Base-by-base conservation (phyloP, 2,329 filamentous ascomycete genomes). In the Diaporthe sp. region DNA sequence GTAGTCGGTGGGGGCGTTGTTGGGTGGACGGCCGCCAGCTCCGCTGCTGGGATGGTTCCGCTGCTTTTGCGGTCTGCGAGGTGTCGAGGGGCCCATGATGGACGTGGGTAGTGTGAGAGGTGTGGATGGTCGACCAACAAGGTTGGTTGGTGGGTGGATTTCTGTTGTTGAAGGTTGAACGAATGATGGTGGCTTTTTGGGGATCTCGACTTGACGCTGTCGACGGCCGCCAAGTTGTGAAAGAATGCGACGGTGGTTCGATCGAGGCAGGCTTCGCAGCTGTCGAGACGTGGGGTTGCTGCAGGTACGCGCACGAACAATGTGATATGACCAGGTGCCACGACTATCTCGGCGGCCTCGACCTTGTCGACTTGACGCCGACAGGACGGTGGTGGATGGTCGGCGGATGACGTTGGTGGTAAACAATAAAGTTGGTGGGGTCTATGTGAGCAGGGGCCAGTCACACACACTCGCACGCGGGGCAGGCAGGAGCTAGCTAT, bases 1-100 rank as follows among this genome's bases (percentile, higher is more conserved):
- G 85, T 94, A 93, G 83, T 94, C 92, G 63, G 89, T 90, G 39
- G 84, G 47, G 42, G 39, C 37, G 20, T 31, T 34, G 25, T 73
- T 44, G 49, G 25, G 49, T 25, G 31, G 47, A 37, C 47, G 71
- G 13, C 49, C 61, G 39, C 28, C 37, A 22, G 58, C 58, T 8
- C 34, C 58, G 20, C 47, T 25, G 44, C 49, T 28, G 15, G 55
- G 82, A 76, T 85, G 84, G 51, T 81, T 79, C 47, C 79, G 79
- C 6, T 83, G 81, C 44, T 72, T 60, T 42, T 20, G 70, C 8
- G 57, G 70, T 61, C 31, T 58, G 8, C 44, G 70, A 31, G 53
- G 57, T 37, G 70, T 49, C 42, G 70, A 61, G 22, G 70, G 57
- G 10, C 55, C 55, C 42, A 60, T 72, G 42, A 20, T 49, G 39